These are phyloP conservation scores for Mycena capillaripes DNA, from an alignment of 768 basidiomycete species.

Conservation along the genomic window DNA sequence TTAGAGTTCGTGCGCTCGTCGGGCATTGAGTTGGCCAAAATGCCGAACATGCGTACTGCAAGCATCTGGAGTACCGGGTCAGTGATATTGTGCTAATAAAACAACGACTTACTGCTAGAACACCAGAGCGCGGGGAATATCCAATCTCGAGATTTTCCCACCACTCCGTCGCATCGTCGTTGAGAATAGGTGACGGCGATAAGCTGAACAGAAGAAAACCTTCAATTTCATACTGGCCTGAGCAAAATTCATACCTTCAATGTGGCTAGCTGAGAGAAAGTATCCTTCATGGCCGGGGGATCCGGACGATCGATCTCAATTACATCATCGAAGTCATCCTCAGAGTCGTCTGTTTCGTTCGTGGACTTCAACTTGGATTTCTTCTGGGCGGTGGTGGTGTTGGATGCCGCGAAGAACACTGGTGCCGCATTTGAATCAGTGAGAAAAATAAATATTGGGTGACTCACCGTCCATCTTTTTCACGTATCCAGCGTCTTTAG, in stretches of 20 bases:
- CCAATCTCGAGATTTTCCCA: slow-evolving; percentile 14
- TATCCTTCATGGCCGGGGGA: slow-evolving; percentile 8
- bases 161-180: slow-evolving; percentile 19
- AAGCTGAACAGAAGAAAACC: neutral
- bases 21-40: slow-evolving; percentile 49
- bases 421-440: slow-evolving; percentile 7
- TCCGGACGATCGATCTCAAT: slow-evolving; percentile 9
- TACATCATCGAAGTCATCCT: slow-evolving; percentile 12
- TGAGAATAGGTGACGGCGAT: slow-evolving; percentile 1
- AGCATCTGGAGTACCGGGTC: slow-evolving; percentile 28
- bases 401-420: slow-evolving; percentile 13
- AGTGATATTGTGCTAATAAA: slow-evolving; percentile 2
- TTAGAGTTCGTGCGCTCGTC: slow-evolving; percentile 48
- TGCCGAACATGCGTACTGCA: slow-evolving; percentile 43
- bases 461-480: slow-evolving; percentile 17
- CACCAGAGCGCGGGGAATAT: slow-evolving; percentile 25
- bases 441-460: slow-evolving; percentile 10
- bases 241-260: slow-evolving; percentile 4
- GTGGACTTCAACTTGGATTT: slow-evolving; percentile 10
- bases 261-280: slow-evolving; percentile 1
- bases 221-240: slow-evolving; percentile 3
- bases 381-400: slow-evolving; percentile 9
- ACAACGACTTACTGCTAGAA: slow-evolving; percentile 42
- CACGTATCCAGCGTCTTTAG: slow-evolving; percentile 1
- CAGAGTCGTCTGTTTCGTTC: slow-evolving; percentile 11